A percentile compares a stretch with the other conserved stretches of the same genome.
Evolutionary conservation across 2,329 filamentous ascomycete genomes (phyloP).

Genomic region (Stagonosporopsis cucurbitacearum): DNA sequence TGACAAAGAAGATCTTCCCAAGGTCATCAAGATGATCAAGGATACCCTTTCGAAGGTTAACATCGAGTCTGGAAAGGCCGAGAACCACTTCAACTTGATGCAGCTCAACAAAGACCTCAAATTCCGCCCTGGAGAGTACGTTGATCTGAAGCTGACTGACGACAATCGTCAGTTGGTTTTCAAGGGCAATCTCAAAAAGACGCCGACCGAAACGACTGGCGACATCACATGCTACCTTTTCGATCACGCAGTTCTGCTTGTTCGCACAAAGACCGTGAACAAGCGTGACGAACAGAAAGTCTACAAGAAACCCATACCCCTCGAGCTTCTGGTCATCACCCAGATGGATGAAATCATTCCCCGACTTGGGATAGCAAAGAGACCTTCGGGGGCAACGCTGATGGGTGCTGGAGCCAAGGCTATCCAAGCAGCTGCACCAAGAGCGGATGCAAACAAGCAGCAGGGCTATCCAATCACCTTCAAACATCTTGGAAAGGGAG

Average conservation of each 20-base stretch:
- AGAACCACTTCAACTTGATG: slow-evolving; percentile 95
- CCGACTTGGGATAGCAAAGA: slow-evolving; percentile 77
- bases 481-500: slow-evolving; percentile 91
- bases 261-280: slow-evolving; percentile 87
- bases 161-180: slow-evolving; percentile 91
- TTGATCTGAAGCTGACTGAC: slow-evolving; percentile 93
- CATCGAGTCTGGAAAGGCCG: slow-evolving; percentile 92
- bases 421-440: slow-evolving; percentile 56
- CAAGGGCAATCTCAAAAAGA: slow-evolving; percentile 93
- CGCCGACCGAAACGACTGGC: slow-evolving; percentile 76
- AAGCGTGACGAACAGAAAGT: slow-evolving; percentile 95
- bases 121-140: slow-evolving; percentile 86
- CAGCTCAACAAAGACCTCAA: slow-evolving; percentile 90
- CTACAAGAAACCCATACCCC: slow-evolving; percentile 91
- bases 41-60: slow-evolving; percentile 90
- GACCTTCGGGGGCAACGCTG: slow-evolving; percentile 80
- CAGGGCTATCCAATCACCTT: slow-evolving; percentile 96
- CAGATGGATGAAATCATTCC: slow-evolving; percentile 98
- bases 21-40: slow-evolving; percentile 84
- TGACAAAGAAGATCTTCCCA: slow-evolving; percentile 90
- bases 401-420: slow-evolving; percentile 53
- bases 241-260: slow-evolving; percentile 91
- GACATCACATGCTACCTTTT: slow-evolving; percentile 96
- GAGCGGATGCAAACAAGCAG: slow-evolving; percentile 54
- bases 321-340: slow-evolving; percentile 89